These are phyloP conservation scores for Debaryomycetaceae sp. DNA, from an alignment of 1,139 yeast species.

Conservation along the genomic window DNA sequence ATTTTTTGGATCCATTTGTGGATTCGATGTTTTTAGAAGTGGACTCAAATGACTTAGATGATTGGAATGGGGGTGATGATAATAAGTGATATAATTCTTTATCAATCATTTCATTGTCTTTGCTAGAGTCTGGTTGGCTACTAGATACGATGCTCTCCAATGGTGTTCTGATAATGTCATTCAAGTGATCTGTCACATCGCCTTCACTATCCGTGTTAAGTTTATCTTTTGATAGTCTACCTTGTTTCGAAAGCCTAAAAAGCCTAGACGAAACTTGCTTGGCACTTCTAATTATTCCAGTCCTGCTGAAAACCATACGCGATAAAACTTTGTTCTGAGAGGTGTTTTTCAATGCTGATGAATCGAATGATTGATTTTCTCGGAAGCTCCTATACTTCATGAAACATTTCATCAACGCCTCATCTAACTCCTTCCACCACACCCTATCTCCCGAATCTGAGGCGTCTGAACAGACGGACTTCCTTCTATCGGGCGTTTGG, in stretches of 20 bases:
- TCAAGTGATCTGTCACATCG: conserved; percentile 16
- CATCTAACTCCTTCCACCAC: conserved; percentile 40
- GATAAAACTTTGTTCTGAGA: conserved; percentile 43
- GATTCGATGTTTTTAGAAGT: not conserved
- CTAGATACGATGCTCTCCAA: conserved; percentile 19
- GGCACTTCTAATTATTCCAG: conserved; percentile 35
- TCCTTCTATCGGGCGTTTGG: conserved; percentile 28
- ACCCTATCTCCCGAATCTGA: conserved; percentile 21
- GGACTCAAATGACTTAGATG: not conserved
- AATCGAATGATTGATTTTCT: conserved; percentile 22
- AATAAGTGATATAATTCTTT: conserved; percentile 24
- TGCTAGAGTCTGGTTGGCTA: conserved; percentile 13
- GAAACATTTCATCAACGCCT: conserved; percentile 32
- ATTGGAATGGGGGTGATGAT: conserved; percentile 17
- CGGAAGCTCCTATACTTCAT: conserved; percentile 34
- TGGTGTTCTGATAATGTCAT: conserved; percentile 23
- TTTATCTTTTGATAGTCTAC: conserved; percentile 10
- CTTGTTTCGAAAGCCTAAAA: conserved; percentile 21
- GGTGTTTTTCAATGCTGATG: conserved; percentile 28
- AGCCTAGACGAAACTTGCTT: conserved; percentile 40
- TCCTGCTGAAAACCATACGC: conserved; percentile 37
- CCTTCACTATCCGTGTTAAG: conserved; percentile 2
- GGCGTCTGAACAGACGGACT: conserved; percentile 7
- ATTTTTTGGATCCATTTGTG: not conserved
- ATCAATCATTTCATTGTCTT: conserved; percentile 20